Evolutionary conservation across 2,329 filamentous ascomycete species (phyloP), one percentile per base, ranked within the genome.

Genomic region (Xylaria sp.): DNA sequence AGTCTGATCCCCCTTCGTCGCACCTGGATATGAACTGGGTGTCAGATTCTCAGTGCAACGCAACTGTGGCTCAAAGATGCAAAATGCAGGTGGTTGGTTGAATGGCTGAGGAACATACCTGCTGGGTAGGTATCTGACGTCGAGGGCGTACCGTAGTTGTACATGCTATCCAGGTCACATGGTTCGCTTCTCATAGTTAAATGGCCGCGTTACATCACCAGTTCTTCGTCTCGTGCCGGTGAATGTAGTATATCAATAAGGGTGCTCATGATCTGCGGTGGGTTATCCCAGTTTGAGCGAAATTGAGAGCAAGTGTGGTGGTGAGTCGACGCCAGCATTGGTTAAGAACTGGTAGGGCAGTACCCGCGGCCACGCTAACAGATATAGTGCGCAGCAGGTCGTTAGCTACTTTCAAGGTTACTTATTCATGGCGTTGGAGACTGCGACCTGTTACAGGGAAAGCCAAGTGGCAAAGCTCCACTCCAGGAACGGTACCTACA

Each of bases 181-280:
- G 67, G 67, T 52, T 56, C 50, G 37, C 39, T 65, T 46, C 60
- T 15, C 41, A 44, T 23, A 59, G 51, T 28, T 25, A 41, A 54
- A 51, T 46, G 25, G 20, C 58, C 55, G 52, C 18, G 60, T 67
- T 69, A 64, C 67, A 69, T 69, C 67, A 69, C 67, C 64, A 59
- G 44, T 56, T 67, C 48, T 67, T 39, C 13, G 13, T 61, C 55
- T 64, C 31, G 66, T 20, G 52, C 51, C 34, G 23, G 62, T 60
- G 51, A 59, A 54, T 39, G 25, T 31, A 51, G 10, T 46, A 23
- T 54, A 18, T n/a, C 5, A 18, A 34, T 34, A 18, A 55, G 52
- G 31, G 55, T 41, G 25, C 46, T 59, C 12, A 39, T 68, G 67
- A 69, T 69, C 63, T 56, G 54, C 67, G 15, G 5, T 37, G 59